Evolutionary conservation across 805 yeast species (phyloP).

Genomic region (Candida glaebosa): DNA sequence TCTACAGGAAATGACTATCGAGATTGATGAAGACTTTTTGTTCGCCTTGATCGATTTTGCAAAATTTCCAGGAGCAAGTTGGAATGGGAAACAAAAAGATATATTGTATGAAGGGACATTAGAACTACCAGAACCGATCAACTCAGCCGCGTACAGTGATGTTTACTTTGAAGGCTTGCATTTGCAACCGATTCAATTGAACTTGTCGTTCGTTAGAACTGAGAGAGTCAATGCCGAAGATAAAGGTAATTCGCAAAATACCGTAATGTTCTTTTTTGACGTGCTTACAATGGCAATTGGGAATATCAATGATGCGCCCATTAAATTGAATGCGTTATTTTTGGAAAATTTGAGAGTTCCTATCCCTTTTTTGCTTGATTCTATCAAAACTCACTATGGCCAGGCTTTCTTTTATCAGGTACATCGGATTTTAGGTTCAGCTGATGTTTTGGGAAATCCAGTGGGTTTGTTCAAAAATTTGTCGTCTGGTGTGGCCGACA

Average conservation of each 20-base stretch:
- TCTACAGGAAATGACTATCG: slow-evolving; percentile 87
- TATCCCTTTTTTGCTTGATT: slow-evolving; percentile 62
- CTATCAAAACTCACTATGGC: slow-evolving; percentile 79
- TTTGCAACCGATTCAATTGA: slow-evolving; percentile 85
- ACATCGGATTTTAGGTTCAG: slow-evolving; percentile 91
- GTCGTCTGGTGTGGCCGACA: slow-evolving; percentile 93
- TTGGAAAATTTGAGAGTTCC: slow-evolving; percentile 91
- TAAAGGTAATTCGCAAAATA: slow-evolving; percentile 53
- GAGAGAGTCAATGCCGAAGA: slow-evolving; percentile 71
- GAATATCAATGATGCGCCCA: slow-evolving; percentile 95
- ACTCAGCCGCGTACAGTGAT: slow-evolving; percentile 57
- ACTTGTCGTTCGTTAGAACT: slow-evolving; percentile 86
- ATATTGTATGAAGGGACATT: slow-evolving; percentile 58
- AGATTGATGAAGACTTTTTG: slow-evolving; percentile 90
- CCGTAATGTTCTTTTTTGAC: slow-evolving; percentile 74
- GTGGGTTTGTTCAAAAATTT: slow-evolving; percentile 92
- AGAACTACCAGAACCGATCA: slow-evolving; percentile 69
- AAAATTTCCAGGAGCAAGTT: slow-evolving; percentile 77
- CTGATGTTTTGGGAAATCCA: slow-evolving; percentile 95
- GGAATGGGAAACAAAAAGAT: slow-evolving; percentile 49
- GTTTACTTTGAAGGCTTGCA: slow-evolving; percentile 90
- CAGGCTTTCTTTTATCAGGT: slow-evolving; percentile 90
- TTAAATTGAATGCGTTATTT: slow-evolving; percentile 78
- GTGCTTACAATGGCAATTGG: slow-evolving; percentile 95
- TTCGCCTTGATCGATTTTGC: slow-evolving; percentile 78